These are phyloP conservation scores for Thalassia testudinum DNA, from an alignment of 116 monocot genomes.

Conservation along the genomic window DNA sequence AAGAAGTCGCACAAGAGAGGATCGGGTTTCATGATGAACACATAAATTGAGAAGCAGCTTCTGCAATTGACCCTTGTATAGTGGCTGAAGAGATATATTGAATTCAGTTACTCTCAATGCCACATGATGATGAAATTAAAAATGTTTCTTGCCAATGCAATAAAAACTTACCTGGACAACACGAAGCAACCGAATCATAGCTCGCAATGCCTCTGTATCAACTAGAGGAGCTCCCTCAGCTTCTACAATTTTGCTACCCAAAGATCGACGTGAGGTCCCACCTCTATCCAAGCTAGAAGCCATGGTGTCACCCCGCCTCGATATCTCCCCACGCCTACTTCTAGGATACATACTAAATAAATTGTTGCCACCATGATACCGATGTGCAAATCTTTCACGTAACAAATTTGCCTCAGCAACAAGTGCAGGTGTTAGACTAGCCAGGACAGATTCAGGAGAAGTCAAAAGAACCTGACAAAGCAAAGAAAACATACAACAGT, in stretches of 20 bases:
- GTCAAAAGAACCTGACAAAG: conserved; percentile 75
- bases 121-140: too few relatives aligned
- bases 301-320: conserved; percentile 50
- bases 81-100: conserved; percentile 33
- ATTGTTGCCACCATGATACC: conserved; percentile 41
- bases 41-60: conserved; percentile 83
- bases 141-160: too few relatives aligned
- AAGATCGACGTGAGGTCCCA: conserved; percentile 33
- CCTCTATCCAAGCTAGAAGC: conserved; percentile 51
- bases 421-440: conserved; percentile 89
- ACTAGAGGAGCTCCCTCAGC: conserved; percentile 80
- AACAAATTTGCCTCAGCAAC: conserved; percentile 97
- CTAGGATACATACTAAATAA: conserved; percentile 88
- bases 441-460: conserved; percentile 80
- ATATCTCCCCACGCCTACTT: conserved; percentile 72
- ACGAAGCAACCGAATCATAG: conserved; percentile 82
- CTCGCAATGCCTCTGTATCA: conserved; percentile 68
- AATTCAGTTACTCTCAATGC: too few relatives aligned
- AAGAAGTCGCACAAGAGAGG: conserved; percentile 57
- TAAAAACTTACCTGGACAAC: conserved; percentile 72
- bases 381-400: conserved; percentile 93
- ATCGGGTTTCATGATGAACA: conserved; percentile 78
- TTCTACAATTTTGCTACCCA: conserved; percentile 54
- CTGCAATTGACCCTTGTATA: conserved; percentile 87
- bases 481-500: too few relatives aligned